These are phyloP conservation scores for Closterium sp. DNA, from an alignment of 139 green algal genomes.

Conservation along the genomic window DNA sequence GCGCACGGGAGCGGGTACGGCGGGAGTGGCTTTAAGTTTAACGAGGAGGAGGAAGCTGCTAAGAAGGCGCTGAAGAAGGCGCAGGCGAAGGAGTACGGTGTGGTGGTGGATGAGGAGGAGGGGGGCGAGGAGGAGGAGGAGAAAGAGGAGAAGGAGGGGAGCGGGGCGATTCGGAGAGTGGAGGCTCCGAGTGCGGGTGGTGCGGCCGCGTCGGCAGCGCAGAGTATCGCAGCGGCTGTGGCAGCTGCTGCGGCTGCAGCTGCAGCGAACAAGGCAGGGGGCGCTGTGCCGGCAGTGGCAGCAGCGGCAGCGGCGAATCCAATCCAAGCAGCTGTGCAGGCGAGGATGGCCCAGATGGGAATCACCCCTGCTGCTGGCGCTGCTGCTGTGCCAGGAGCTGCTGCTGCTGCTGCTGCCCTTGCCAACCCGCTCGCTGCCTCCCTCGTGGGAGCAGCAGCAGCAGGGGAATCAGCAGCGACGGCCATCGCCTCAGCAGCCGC, in stretches of 20 bases:
- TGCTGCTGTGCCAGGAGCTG: background rate
- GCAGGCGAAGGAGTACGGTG: conserved; percentile 52
- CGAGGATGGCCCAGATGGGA: background rate
- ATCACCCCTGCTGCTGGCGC: background rate
- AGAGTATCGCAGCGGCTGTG: background rate
- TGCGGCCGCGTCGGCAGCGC: conserved; percentile 2
- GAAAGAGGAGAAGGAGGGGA: conserved; percentile 57
- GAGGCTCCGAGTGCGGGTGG: conserved; percentile 9
- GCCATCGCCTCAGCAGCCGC: conserved; percentile 2
- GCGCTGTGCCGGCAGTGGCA: background rate
- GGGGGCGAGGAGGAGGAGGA: conserved; percentile 59
- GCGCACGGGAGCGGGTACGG: conserved; percentile 84
- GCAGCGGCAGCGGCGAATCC: background rate
- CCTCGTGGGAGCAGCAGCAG: background rate
- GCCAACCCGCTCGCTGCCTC: background rate
- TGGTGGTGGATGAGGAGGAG: conserved; percentile 45
- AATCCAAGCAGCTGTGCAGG: background rate
- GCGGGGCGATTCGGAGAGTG: conserved; percentile 41
- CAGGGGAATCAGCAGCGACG: background rate
- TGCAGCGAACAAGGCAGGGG: background rate
- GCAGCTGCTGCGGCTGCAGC: background rate
- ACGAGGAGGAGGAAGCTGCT: conserved; percentile 79
- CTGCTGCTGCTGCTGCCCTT: background rate
- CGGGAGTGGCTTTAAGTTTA: conserved; percentile 94
- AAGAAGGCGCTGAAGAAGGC: conserved; percentile 59